phyloP scores from a whole-genome alignment of 495 filamentous ascomycete species.

The Penicillium salamii region DNA sequence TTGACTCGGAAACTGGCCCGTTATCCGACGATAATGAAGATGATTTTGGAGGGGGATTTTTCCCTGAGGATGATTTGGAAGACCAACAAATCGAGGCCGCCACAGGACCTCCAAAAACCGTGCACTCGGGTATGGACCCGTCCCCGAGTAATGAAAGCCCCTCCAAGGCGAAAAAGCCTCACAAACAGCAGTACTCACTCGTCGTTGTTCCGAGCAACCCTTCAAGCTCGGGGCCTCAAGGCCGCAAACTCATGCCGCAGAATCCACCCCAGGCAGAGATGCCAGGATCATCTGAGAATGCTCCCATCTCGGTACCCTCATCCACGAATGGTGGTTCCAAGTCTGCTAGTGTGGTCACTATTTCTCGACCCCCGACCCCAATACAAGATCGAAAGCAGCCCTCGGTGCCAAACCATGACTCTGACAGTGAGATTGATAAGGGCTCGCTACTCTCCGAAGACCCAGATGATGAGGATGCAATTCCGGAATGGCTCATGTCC shows the following conservation, averaged over 20 bases:
- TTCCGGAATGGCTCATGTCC: conserved; percentile 60
- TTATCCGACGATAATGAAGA: neutral
- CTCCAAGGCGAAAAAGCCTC: neutral
- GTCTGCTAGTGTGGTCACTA: conserved; percentile 25
- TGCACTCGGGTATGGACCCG: neutral
- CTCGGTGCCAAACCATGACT: conserved; percentile 15
- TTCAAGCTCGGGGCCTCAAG: neutral
- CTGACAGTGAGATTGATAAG: conserved; percentile 39
- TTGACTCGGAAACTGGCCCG: neutral
- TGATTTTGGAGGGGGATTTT: conserved; percentile 18
- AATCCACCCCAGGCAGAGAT: neutral
- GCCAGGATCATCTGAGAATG: conserved; percentile 18
- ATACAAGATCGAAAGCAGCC: conserved; percentile 4
- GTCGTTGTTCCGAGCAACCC: conserved; percentile 30
- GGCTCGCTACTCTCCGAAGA: conserved; percentile 56
- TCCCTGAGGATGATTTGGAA: conserved; percentile 19
- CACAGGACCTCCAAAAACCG: neutral
- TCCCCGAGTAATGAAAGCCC: neutral
- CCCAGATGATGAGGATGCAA: conserved; percentile 66
- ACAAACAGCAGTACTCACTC: conserved; percentile 27
- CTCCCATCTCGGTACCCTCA: conserved; percentile 26
- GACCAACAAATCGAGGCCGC: neutral
- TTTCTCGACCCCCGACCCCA: conserved; percentile 20
- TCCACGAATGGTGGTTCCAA: conserved; percentile 21
- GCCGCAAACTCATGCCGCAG: neutral